Conservation (phyloP, 2,329 filamentous ascomycete species). For the Ceratocystis papillata region DNA sequence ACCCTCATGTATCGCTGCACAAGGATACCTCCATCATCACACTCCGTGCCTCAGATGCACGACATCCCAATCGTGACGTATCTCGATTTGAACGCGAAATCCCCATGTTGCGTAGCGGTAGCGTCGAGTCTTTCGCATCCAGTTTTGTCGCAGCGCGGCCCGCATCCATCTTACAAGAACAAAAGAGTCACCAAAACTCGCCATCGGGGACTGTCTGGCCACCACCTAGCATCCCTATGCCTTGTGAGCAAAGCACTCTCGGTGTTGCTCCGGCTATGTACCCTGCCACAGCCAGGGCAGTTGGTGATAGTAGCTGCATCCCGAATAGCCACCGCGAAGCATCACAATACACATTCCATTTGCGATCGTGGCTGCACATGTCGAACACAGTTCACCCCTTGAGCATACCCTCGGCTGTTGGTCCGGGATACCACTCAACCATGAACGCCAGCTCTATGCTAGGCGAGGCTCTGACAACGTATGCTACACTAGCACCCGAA, state of each 20-base stretch:
- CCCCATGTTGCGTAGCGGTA: constrained; percentile 42
- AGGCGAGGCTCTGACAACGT: constrained; percentile 50
- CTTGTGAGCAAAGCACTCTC: neutral
- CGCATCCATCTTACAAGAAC: constrained; percentile 30
- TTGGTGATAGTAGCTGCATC: neutral
- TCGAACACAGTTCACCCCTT: neutral
- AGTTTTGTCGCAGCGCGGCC: constrained; percentile 57
- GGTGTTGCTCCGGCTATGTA: constrained; percentile 2
- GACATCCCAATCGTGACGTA: constrained; percentile 17
- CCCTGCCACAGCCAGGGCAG: neutral
- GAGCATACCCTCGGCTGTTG: constrained; percentile 3
- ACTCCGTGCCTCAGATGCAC: constrained; percentile 36
- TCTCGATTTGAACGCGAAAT: constrained; percentile 38
- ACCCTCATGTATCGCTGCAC: constrained; percentile 59
- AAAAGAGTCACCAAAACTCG: constrained; percentile 30
- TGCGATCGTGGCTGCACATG: constrained; percentile 31
- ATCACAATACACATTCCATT: constrained; percentile 5
- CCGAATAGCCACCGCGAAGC: neutral
- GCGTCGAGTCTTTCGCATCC: constrained; percentile 45
- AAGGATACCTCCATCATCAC: constrained; percentile 58
- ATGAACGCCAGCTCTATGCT: constrained; percentile 28
- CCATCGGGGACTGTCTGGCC: constrained; percentile 60
- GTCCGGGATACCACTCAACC: neutral
- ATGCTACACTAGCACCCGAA: constrained; percentile 57
- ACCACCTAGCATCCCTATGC: constrained; percentile 56